phyloP scores from a whole-genome alignment of 345 rosid species.

The Corymbia maculata region DNA sequence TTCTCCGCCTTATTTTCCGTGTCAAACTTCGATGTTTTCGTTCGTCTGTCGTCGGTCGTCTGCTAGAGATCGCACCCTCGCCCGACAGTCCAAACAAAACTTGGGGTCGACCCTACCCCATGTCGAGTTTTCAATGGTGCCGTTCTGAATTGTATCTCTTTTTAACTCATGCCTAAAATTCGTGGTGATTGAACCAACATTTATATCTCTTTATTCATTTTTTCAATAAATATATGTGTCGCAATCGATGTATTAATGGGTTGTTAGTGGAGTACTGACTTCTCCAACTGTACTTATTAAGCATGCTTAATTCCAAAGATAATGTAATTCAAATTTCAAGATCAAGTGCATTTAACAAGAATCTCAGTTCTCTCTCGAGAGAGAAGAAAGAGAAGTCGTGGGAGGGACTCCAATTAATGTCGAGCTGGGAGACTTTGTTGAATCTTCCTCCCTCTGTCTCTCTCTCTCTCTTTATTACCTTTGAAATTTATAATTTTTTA shows the following conservation, averaged over 20 bases:
- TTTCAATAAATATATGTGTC: background rate
- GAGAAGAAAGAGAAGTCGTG: background rate
- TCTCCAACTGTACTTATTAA: background rate
- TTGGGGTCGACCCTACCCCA: background rate
- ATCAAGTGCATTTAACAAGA: background rate
- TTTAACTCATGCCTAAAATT: background rate
- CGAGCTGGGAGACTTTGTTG: background rate
- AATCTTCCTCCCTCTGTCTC: background rate
- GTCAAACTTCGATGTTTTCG: background rate
- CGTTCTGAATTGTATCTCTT: background rate
- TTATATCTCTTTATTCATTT: background rate
- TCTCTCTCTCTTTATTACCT: too few species aligned
- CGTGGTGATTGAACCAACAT: background rate
- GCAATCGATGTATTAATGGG: background rate
- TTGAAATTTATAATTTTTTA: too few species aligned
- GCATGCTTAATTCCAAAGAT: background rate
- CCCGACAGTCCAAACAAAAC: background rate
- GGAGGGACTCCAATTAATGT: background rate
- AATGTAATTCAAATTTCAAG: background rate
- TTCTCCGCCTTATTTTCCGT: background rate
- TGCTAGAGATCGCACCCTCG: background rate
- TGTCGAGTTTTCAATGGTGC: background rate
- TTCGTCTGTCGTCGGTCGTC: background rate
- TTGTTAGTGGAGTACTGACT: background rate
- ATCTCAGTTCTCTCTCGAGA: background rate